Evolutionary conservation across 352 stramenopile species (phyloP).

Genomic region (Globisporangium orthogonon): DNA sequence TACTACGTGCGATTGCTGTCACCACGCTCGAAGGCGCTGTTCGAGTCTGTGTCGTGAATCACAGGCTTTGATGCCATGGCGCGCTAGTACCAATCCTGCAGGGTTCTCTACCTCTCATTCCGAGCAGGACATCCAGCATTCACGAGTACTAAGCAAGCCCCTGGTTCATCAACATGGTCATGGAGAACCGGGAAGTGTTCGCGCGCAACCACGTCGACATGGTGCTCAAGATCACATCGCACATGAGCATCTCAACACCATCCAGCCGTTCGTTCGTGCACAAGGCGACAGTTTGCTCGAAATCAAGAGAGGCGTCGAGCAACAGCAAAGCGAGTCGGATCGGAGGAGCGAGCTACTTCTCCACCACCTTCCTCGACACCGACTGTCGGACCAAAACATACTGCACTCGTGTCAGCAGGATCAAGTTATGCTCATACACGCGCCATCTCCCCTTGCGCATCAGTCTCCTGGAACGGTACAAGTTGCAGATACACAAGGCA

Average conservation of each 20-base stretch:
- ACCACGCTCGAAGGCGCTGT: background rate
- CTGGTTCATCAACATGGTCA: slow-evolving; percentile 18
- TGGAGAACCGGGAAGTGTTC: slow-evolving; percentile 21
- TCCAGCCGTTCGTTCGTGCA: slow-evolving; percentile 9
- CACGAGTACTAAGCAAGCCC: background rate
- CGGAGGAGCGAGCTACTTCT: background rate
- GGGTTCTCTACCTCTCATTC: slow-evolving; percentile 4
- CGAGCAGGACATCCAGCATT: background rate
- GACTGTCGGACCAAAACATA: background rate
- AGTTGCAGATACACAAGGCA: slow-evolving; percentile 1
- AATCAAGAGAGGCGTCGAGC: background rate
- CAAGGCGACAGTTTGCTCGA: background rate
- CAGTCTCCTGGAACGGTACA: slow-evolving; percentile 6
- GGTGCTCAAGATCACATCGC: slow-evolving; percentile 15
- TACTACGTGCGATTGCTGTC: slow-evolving; percentile 15
- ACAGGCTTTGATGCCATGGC: background rate
- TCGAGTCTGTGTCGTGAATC: background rate
- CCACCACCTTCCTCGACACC: background rate
- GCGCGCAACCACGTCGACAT: slow-evolving; percentile 10
- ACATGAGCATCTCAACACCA: slow-evolving; percentile 17
- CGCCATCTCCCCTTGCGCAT: slow-evolving; percentile 4
- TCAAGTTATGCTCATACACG: background rate
- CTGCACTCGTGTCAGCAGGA: background rate
- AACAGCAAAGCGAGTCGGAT: background rate
- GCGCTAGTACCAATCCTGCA: slow-evolving; percentile 8